Evolutionary conservation across 345 rosid genomes (phyloP).

Genomic region (Raphanus raphanistrum): DNA sequence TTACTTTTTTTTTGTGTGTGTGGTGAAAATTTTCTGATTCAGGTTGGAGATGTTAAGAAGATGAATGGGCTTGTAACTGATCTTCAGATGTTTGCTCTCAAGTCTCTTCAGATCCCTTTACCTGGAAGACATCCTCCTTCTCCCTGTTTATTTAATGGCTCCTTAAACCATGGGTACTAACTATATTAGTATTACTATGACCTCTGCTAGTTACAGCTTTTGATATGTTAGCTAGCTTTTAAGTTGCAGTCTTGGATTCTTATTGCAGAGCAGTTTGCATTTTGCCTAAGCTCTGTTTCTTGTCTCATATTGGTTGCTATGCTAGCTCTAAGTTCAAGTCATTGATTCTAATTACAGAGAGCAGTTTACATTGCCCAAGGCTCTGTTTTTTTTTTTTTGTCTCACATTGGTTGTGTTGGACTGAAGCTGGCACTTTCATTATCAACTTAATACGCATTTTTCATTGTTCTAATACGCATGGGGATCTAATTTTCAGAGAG

Average conservation of each 20-base stretch:
- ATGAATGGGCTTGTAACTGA: constrained; percentile 87
- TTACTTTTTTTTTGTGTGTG: not conserved
- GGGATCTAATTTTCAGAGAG: constrained; percentile 46
- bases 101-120: constrained; percentile 72
- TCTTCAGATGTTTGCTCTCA: constrained; percentile 94
- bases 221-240: not conserved
- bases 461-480: not conserved
- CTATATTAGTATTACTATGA: too few relatives aligned
- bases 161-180: constrained; percentile 51
- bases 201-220: constrained; percentile 7
- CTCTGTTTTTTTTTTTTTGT: not conserved
- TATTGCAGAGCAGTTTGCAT: not conserved
- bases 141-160: constrained; percentile 54
- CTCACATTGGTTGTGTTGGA: not conserved
- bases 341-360: not conserved
- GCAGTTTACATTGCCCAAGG: not conserved
- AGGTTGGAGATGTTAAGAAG: constrained; percentile 91
- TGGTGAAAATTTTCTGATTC: not conserved
- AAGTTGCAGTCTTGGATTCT: not conserved
- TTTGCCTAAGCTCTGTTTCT: too few relatives aligned
- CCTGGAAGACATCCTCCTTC: constrained; percentile 97
- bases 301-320: not conserved
- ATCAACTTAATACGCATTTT: not conserved
- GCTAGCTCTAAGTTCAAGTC: not conserved
- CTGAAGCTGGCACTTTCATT: constrained; percentile 10